These are phyloP conservation scores for Aspergillus taichungensis DNA, from an alignment of 495 filamentous ascomycete species.

Conservation along the genomic window DNA sequence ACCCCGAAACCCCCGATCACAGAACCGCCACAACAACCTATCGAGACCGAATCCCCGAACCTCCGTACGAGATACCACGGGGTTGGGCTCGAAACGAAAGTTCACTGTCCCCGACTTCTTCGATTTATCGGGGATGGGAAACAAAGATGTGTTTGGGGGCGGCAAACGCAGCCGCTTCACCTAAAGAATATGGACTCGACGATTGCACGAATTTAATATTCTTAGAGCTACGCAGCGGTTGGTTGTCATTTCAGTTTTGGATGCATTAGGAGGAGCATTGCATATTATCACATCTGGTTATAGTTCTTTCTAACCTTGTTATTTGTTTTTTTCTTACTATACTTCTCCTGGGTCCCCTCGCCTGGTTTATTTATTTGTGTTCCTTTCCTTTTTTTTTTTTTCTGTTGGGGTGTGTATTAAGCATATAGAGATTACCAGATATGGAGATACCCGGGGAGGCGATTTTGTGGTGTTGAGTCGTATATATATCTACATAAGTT, in stretches of 20 bases:
- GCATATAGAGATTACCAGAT: constrained; percentile 35
- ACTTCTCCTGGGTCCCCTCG: constrained; percentile 1
- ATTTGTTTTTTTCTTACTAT: constrained; percentile 7
- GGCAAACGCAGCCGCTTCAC: constrained; percentile 65
- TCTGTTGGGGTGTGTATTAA: constrained; percentile 11
- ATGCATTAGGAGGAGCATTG: constrained; percentile 38
- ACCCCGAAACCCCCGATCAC: constrained; percentile 42
- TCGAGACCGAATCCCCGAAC: constrained; percentile 35
- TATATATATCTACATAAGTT: constrained; percentile 1
- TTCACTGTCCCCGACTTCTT: constrained; percentile 73
- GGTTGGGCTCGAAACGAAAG: constrained; percentile 70
- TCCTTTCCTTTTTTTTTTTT: constrained; percentile 2
- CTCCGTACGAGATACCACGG: constrained; percentile 32
- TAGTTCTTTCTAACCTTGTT: constrained; percentile 7
- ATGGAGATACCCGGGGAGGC: constrained; percentile 35
- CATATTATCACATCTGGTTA: constrained; percentile 17
- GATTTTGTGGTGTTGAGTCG: constrained; percentile 17
- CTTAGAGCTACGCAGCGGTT: constrained; percentile 31
- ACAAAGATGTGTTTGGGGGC: constrained; percentile 58
- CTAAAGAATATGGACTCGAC: constrained; percentile 37
- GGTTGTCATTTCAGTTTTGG: constrained; percentile 17
- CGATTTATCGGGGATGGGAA: constrained; percentile 59
- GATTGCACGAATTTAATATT: constrained; percentile 32
- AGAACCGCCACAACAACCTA: constrained; percentile 39
- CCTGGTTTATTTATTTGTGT: constrained; percentile 1